Evolutionary conservation across 345 rosid genomes (phyloP), one percentile per base, ranked within the genome.

Genomic region (Salix udensis): DNA sequence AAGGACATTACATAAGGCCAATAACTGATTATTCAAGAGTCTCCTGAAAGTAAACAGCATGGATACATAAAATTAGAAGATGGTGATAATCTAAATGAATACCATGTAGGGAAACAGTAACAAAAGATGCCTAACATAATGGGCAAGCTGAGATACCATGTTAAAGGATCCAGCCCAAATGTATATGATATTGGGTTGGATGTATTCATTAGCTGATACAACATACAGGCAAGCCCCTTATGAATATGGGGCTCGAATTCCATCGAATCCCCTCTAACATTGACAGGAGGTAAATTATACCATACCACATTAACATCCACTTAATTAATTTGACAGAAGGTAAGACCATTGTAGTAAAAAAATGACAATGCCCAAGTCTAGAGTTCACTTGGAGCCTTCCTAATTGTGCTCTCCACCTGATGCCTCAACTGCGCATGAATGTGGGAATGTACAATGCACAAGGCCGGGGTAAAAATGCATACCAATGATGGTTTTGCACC

Each of bases 401-500:
- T 50, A 55, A 68, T 21, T 14, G 46, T 39, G 50, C 53, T 55
- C 74, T 26, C 60, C 69, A 74, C 30, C 42, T 67, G 16, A 52
- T 60, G 34, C 28, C n/a, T 26, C 48, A 67, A 66, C 72, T 74
- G 61, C 70, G 61, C 73, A 73, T 58, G 61, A 65, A 73, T 48
- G 53, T 67, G 50, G 12, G 36, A 6, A 68, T 18, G 31, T 23
- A 31, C 34, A 58, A 44, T 42, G 15, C 16, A 69, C 4, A 34
- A 15, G 48, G 42, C 46, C 53, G 53, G 72, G 19, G 11, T 74
- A 76, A 23, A 42, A 75, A 67, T 65, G 67, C 84, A 48, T 87
- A 96, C 98, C 94, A 93, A 64, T 77, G 94, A 88, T 73, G 84
- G 87, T 72, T 83, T 77, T 48, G 70, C 74, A 50, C 75, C 76